Conservation (phyloP, 495 filamentous ascomycete genomes). For the Penicillium steckii region DNA sequence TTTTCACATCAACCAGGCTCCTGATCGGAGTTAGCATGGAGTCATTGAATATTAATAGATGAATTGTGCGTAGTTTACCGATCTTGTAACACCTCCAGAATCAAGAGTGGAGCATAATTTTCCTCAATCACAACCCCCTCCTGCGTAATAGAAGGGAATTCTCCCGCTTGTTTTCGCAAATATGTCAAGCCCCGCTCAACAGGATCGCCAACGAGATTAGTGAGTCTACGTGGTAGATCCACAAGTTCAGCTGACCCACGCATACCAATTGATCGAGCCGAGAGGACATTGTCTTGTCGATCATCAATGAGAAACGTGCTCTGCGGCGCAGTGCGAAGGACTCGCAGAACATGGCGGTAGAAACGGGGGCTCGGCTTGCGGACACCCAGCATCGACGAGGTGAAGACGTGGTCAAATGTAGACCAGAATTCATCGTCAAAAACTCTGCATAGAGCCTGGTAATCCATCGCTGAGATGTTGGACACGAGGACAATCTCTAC, state of each 20-base stretch:
- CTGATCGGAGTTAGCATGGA: constrained; percentile 5
- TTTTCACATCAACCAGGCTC: constrained; percentile 10
- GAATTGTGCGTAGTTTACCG: constrained; percentile 1
- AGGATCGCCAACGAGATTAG: not conserved
- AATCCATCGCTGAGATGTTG: constrained; percentile 27
- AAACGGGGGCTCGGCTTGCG: constrained; percentile 28
- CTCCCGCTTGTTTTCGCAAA: not conserved
- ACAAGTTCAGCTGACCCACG: constrained; percentile 2
- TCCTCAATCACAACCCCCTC: constrained; percentile 6
- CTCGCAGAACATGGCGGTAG: constrained; percentile 24
- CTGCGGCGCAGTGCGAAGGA: constrained; percentile 7
- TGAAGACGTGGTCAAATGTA: constrained; percentile 31
- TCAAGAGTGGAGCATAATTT: constrained; percentile 20
- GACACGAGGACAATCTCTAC: constrained; percentile 15
- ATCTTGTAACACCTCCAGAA: constrained; percentile 13
- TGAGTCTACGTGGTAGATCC: not conserved
- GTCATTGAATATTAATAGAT: not conserved
- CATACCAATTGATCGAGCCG: constrained; percentile 22
- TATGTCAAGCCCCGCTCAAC: constrained; percentile 6
- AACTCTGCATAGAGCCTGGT: constrained; percentile 12
- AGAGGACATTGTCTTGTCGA: constrained; percentile 23
- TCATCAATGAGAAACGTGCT: constrained; percentile 26
- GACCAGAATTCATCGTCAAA: constrained; percentile 17
- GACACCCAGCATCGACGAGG: constrained; percentile 24
- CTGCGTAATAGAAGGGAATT: not conserved